These are phyloP conservation scores for Cystobasidium slooffiae DNA, from an alignment of 1,284 basidiomycete species.

Conservation along the genomic window DNA sequence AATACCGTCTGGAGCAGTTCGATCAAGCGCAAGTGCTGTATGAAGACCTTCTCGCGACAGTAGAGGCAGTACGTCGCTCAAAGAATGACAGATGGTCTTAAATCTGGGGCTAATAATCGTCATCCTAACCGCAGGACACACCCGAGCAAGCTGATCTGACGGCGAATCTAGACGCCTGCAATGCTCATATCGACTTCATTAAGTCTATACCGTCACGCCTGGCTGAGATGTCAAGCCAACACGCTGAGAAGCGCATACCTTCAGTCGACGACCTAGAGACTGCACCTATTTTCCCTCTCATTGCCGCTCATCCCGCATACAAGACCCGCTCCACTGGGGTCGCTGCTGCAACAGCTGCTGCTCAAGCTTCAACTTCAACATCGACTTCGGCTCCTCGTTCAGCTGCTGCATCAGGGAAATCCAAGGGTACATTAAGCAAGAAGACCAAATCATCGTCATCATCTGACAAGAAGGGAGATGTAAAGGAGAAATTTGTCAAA, in stretches of 20 bases:
- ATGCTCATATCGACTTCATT: conserved; percentile 48
- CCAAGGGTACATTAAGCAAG: conserved; percentile 10
- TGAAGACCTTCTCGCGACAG: conserved; percentile 49
- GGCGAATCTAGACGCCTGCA: conserved; percentile 46
- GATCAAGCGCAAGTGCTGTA: conserved; percentile 45
- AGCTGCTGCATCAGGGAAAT: neutral
- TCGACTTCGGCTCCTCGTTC: neutral
- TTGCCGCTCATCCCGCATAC: conserved; percentile 41
- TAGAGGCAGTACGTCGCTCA: conserved; percentile 46
- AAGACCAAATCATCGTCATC: neutral
- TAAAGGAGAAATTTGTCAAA: conserved; percentile 29
- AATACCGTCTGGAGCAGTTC: conserved; percentile 50
- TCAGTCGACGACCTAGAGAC: conserved; percentile 48
- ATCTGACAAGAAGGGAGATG: conserved; percentile 1
- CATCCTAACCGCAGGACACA: conserved; percentile 47
- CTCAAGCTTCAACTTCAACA: conserved; percentile 15
- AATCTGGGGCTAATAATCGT: neutral
- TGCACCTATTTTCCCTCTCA: conserved; percentile 45
- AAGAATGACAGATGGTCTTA: neutral
- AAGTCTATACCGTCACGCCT: conserved; percentile 46
- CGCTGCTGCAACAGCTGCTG: conserved; percentile 2
- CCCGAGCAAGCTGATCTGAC: conserved; percentile 52
- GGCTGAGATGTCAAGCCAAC: conserved; percentile 13
- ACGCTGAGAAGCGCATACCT: conserved; percentile 20
- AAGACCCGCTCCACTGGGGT: conserved; percentile 39